Base-by-base conservation (phyloP, 164 flowering plant species). In the Vitis vinifera region DNA sequence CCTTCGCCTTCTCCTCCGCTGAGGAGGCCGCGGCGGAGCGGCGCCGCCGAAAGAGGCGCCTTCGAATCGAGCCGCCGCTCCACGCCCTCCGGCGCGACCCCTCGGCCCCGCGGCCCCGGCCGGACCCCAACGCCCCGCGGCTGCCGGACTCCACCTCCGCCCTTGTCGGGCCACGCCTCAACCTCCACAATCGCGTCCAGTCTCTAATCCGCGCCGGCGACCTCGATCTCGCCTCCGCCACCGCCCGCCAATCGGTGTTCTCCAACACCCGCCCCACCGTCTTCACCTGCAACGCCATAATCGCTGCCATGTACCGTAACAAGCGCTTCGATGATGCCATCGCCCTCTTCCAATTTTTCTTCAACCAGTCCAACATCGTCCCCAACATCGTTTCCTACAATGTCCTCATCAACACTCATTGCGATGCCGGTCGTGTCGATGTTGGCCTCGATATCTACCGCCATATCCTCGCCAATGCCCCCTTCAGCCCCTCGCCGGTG, bases 1-100 rank as follows among this genome's bases (percentile, higher is more conserved):
- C 81, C 62, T 77, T 73, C 68, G 90, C 91, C 66, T 89, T 86
- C 84, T 83, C 94, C 59, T 85, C 97, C 15, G 91, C 97, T 15
- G 97, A 90, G 67, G 95, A 91, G 64, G 97, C 95, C 19, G 94
- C 96, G 0, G 92, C 94, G 0, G 96, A 89, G 64, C 87, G 98
- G 17, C 89, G 94, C 63, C 86, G 91, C 59, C 84, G 93, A 11
- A 90, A 87, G 73, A 91, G 96, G 62, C 88, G 88, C 5, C 90
- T 83, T 67, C 88, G 94, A 12, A 86, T 90, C 65, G 94, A 92
- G 68, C 95, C 92, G 2, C 95, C 93, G 2, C 88, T 91, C 62
- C 81, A 86, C 75, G 92, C 93, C 64, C 87, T 89, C 76, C 90
- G 91, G 56, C 85, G 86, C 16, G 81, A 82, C 69, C 82, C 83